Base-by-base conservation (phyloP, 73 alveolate species). In the Paramecium octaurelia region DNA sequence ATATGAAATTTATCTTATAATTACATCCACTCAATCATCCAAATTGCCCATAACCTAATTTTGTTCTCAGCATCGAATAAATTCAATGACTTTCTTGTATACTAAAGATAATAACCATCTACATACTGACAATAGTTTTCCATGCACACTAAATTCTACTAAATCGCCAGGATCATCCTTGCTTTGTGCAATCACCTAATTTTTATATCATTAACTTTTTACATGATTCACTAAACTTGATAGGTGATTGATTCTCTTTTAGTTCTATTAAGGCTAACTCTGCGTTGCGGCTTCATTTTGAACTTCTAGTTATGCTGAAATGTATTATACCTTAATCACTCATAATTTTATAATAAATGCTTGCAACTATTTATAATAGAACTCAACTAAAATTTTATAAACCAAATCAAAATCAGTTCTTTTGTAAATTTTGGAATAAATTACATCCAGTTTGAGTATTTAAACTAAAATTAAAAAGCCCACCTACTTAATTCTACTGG, bases 1-100 rank as follows among this genome's bases (percentile, higher is more conserved):
- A 18, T 54, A 73, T 35, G 3, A 12, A 10, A n/a, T 36, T 35
- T n/a, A 73, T 14, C 40, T 6, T 34, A 14, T 14, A 14, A 16
- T 27, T 73, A 73, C 87, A 73, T 73, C 87, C 87, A 73, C 31
- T 73, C 87, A 18, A 73, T 27, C 57, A 73, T 73, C 87, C 87
- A 73, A 35, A 73, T 40, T 73, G 87, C 84, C 84, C 84, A 64
- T 64, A 64, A 64, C 31, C 84, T 27, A 64, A 64, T 34, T 34
- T 64, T 64, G 24, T 64, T 64, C 84, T 64, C 84, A 23, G 42
- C 44, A 64, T 64, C 48, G 46, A 64, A 64, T 64, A 64, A 27
- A 64, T 64, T 64, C 44, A 64, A 64, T 8, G 84, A 64, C 84
- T 64, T 64, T 64, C 29, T 64, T 14, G 84, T 64, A 20, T 64